Evolutionary conservation across 371 early-diverging fungal genomes (phyloP).

Genomic region (Dichotomocladium elegans): DNA sequence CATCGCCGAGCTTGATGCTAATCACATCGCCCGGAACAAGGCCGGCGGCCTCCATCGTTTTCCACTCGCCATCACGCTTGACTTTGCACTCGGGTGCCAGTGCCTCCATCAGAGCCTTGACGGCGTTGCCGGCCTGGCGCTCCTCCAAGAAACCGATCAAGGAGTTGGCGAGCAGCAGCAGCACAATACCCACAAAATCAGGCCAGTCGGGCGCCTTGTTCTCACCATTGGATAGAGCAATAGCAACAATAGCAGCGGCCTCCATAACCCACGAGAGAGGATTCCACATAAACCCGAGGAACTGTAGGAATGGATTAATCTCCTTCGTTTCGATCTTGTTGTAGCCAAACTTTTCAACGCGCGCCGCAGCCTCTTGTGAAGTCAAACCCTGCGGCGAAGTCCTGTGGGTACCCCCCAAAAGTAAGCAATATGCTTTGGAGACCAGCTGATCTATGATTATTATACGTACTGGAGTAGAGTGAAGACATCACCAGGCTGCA

Average conservation of each 20-base stretch:
- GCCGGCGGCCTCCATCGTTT: constrained; percentile 48
- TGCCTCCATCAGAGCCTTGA: constrained; percentile 76
- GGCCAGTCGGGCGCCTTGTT: constrained; percentile 74
- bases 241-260: constrained; percentile 71
- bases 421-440: too few species aligned
- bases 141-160: constrained; percentile 86
- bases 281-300: constrained; percentile 85
- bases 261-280: constrained; percentile 82
- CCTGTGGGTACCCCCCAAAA: neutral
- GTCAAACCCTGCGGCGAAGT: constrained; percentile 61
- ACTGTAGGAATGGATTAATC: constrained; percentile 77
- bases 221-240: constrained; percentile 67
- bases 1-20: constrained; percentile 73
- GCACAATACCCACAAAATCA: constrained; percentile 81
- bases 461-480: constrained; percentile 57
- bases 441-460: constrained; percentile 17
- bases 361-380: constrained; percentile 59
- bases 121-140: constrained; percentile 73
- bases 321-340: constrained; percentile 76
- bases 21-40: constrained; percentile 79
- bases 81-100: constrained; percentile 74
- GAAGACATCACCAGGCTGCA: constrained; percentile 72
- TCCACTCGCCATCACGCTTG: constrained; percentile 55
- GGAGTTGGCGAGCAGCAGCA: constrained; percentile 79
- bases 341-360: constrained; percentile 62